Evolutionary conservation across 148 eudicot species (phyloP), one percentile per base, ranked within the genome.

Genomic region (Talinum fruticosum): DNA sequence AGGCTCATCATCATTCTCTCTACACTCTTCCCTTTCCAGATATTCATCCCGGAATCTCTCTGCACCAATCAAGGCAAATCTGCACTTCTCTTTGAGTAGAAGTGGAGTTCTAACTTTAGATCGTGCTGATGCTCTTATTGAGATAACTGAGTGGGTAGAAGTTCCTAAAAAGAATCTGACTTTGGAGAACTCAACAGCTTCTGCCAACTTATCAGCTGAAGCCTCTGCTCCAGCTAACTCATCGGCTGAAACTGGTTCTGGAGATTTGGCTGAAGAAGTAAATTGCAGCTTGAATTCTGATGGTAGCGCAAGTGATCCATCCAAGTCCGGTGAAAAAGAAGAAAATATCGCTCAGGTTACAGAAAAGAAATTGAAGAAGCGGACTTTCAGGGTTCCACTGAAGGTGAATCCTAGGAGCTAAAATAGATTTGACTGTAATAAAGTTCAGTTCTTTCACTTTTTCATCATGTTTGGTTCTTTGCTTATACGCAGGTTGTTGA

Each of bases 131-230:
- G 98, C 98, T 76, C 88, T 91, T 70, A 77, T 93, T 83, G 98
- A 93, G 84, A 89, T 93, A 80, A 86, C 98, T 66, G 98, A 96
- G 87, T 96, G 98, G 98, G 86, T 96, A 62, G 99, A 96, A 86
- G 91, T 93, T 72, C 98, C 99, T 38, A 88, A 87, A 78, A 96
- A 91, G 87, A 93, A 87, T 80, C 82, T 88, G 80, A 89, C 91
- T 0, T 68, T 86, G 28, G 97, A 90, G 45, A 93, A 91, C 84
- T 83, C 92, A 51, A 87, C 89, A 33, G 45, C 83, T 75, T 49
- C 79, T 10, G 82, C 79, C 76, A 84, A 86, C 69, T 23, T 77
- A 70, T 47, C 83, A 16, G 71, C 36, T 70, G 85, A 81, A 74
- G 77, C 81, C 78, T 86, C 99, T 77, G 74, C 89, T 77, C 75